Conservation (phyloP, 805 yeast species). For the Yarrowia sp. region DNA sequence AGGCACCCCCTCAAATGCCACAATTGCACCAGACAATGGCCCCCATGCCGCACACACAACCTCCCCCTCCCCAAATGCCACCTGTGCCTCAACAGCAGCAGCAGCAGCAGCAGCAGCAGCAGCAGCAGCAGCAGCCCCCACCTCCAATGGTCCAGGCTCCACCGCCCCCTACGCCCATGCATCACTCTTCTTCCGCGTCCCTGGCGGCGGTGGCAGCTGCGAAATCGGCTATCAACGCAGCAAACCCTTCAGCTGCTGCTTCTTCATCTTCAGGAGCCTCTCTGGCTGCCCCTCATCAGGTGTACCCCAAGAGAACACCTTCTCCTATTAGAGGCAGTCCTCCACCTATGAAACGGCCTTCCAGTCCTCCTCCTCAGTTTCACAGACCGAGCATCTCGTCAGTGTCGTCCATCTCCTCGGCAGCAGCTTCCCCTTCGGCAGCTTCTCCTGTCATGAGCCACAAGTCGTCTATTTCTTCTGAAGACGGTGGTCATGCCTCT, state of each 20-base stretch:
- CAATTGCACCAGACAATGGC: constrained; percentile 17
- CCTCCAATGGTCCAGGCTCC: constrained; percentile 3
- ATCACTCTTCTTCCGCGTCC: constrained; percentile 24
- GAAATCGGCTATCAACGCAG: constrained; percentile 14
- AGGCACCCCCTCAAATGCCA: not conserved
- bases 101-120: constrained; percentile 10
- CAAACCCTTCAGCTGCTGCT: not conserved
- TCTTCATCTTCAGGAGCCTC: not conserved
- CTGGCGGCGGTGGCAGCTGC: constrained; percentile 29
- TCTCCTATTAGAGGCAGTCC: constrained; percentile 55
- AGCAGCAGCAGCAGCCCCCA: constrained; percentile 1
- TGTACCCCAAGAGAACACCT: constrained; percentile 52
- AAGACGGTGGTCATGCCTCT: constrained; percentile 42
- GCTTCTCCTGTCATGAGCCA: constrained; percentile 40
- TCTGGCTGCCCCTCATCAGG: constrained; percentile 28
- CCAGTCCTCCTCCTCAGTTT: constrained; percentile 44
- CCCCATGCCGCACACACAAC: constrained; percentile 14
- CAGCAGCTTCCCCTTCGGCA: constrained; percentile 44
- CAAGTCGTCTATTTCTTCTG: constrained; percentile 42
- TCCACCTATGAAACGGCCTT: constrained; percentile 45
- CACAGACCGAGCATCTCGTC: constrained; percentile 43
- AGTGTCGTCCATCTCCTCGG: constrained; percentile 47
- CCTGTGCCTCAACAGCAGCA: constrained; percentile 8
- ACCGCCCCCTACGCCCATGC: constrained; percentile 21
- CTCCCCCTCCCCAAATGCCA: constrained; percentile 1